Percentiles rank a stretch among this genome's conserved stretches.
These are phyloP conservation scores for Penicillium olsonii DNA, from an alignment of 2,329 filamentous ascomycete species.

Conservation along the genomic window DNA sequence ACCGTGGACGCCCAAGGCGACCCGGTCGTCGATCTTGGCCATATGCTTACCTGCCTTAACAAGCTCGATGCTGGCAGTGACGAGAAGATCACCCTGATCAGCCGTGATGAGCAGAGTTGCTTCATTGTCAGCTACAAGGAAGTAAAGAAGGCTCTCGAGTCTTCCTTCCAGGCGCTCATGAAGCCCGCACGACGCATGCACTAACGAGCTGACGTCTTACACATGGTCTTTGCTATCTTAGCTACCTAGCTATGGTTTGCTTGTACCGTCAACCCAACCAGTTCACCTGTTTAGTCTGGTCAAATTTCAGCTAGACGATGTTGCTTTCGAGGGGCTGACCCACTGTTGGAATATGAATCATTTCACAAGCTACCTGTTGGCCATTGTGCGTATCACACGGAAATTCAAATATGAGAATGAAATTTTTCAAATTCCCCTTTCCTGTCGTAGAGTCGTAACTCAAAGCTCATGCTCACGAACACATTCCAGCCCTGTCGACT, in stretches of 20 bases:
- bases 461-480: conserved; percentile 13
- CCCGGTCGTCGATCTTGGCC: conserved; percentile 80
- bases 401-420: conserved; percentile 26
- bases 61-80: conserved; percentile 89
- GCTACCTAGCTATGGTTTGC: conserved; percentile 3
- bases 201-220: conserved; percentile 22
- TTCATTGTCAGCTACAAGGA: conserved; percentile 91
- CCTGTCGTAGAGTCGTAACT: conserved; percentile 3
- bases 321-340: neutral
- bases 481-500: conserved; percentile 23
- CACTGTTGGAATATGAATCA: neutral
- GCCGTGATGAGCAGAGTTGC: conserved; percentile 84
- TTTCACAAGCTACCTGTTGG: conserved; percentile 8
- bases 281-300: neutral
- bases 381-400: conserved; percentile 8
- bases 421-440: conserved; percentile 18
- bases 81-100: conserved; percentile 82
- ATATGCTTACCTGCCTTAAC: conserved; percentile 83
- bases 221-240: neutral
- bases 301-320: neutral
- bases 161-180: conserved; percentile 61
- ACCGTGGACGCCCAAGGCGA: conserved; percentile 84
- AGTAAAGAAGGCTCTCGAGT: conserved; percentile 67
- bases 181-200: conserved; percentile 44
- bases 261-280: neutral